Evolutionary conservation across 768 basidiomycete genomes (phyloP), one percentile per base, ranked within the genome.

Genomic region (Lanmaoa pseudosensibilis): DNA sequence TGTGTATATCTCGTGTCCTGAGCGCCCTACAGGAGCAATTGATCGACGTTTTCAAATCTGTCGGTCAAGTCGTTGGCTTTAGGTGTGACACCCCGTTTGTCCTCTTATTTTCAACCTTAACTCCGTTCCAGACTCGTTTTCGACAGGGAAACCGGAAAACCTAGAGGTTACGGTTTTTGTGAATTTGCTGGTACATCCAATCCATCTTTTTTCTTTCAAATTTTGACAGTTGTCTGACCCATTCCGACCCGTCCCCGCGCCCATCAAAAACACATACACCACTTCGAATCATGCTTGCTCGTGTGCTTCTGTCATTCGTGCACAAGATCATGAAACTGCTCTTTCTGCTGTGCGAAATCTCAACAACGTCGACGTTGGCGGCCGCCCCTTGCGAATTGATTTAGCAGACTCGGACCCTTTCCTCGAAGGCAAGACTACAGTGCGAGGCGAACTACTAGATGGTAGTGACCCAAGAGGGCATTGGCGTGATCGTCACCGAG

Each of bases 281-380:
- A 5, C 51, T 39, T 50, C 60, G 46, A 40, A 56, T 11, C 30
- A 16, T 39, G 13, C 41, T 41, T 49, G 19, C 34, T 55, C 56
- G 61, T 61, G 62, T 66, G 55, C 50, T 51, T 46, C 32, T 41
- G 45, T 56, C 46, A 36, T 66, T 54, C 41, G 21, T 59, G 52
- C 52, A 4, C 62, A 72, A 90, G 97, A 99, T 74, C 92, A 96
- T 71, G 95, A 97, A 74, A 98, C 97, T 23, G 97, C 97, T 8
- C 74, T 84, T 25, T 96, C 94, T 49, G 97, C 97, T 46, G 93
- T 99, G 16, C 87, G 97, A 65, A 99, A 98, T 69, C 83, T 99
- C 47, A 94, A 97, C 73, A 92, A 91, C 58, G 85, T 85, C 49
- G 92, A 94, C 63, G 90, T 98, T 33, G 93, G 91, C 54, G 97